These are phyloP conservation scores for Rubia balearica DNA, from an alignment of 305 asterid species.

Conservation along the genomic window DNA sequence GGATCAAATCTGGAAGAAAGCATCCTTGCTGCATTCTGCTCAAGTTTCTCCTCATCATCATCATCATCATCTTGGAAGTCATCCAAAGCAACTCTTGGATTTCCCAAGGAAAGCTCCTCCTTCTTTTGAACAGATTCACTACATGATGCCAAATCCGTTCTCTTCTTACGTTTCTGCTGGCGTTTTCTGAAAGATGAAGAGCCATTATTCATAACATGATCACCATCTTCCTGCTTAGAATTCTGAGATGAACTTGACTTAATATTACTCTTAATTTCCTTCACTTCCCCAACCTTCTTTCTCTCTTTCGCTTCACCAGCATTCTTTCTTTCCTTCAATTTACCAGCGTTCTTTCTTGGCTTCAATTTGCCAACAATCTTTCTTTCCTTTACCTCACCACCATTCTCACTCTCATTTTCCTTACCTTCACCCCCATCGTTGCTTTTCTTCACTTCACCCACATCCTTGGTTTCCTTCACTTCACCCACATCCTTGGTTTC, in stretches of 20 bases:
- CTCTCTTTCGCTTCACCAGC: constrained; percentile 21
- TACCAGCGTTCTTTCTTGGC: constrained; percentile 15
- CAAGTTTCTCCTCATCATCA: constrained; percentile 97
- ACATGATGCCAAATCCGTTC: constrained; percentile 34
- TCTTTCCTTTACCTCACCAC: background rate
- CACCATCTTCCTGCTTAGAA: constrained; percentile 31
- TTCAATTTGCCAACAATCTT: constrained; percentile 24
- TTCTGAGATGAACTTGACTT: constrained; percentile 30
- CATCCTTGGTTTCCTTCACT: background rate
- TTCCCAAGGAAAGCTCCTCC: constrained; percentile 44
- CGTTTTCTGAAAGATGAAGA: constrained; percentile 34
- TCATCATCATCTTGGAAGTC: constrained; percentile 66
- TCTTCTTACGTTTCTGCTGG: constrained; percentile 41
- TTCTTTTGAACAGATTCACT: constrained; percentile 36
- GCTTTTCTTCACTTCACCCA: background rate
- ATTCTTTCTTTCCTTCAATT: background rate
- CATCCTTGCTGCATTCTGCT: constrained; percentile 99
- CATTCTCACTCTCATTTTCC: background rate
- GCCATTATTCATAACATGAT: constrained; percentile 33
- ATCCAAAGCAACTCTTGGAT: constrained; percentile 32
- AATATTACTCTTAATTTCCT: constrained; percentile 15
- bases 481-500: background rate
- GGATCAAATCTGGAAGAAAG: constrained; percentile 98
- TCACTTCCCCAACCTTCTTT: constrained; percentile 15
- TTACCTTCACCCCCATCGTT: background rate